Evolutionary conservation across 768 basidiomycete genomes (phyloP).

Genomic region (Phylloporus arenicola): DNA sequence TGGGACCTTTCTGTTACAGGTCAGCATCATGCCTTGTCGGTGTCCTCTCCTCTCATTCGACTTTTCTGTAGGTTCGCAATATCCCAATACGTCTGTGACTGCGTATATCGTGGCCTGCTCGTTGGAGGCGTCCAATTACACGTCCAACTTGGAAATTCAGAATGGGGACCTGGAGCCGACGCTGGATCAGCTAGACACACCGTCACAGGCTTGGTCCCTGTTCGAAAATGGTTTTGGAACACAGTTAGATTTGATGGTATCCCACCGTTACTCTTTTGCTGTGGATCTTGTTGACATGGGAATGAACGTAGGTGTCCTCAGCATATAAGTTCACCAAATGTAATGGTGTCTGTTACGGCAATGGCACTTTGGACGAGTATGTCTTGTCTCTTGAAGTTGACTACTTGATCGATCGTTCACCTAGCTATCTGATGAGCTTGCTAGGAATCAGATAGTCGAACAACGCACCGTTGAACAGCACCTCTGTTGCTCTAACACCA

Average conservation of each 20-base stretch:
- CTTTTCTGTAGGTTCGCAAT: not conserved
- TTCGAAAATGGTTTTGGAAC: not conserved
- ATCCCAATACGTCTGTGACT: not conserved
- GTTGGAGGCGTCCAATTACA: not conserved
- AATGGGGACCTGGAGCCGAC: not conserved
- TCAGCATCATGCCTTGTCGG: not conserved
- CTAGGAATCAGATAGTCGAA: not conserved
- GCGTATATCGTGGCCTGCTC: not conserved
- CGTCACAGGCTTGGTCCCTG: not conserved
- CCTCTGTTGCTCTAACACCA: not conserved
- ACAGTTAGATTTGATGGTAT: not conserved
- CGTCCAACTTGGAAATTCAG: too few species aligned
- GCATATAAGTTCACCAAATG: not conserved
- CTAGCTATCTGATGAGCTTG: not conserved
- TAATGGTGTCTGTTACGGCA: not conserved
- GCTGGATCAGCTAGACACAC: not conserved
- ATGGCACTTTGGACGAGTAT: not conserved
- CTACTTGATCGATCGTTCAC: not conserved
- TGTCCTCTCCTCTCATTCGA: not conserved
- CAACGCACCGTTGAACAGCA: not conserved
- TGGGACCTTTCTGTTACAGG: not conserved
- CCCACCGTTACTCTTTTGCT: too few species aligned
- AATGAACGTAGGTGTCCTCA: not conserved
- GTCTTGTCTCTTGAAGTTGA: not conserved
- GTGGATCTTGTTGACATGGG: not conserved